Conservation (phyloP, 495 filamentous ascomycete species). For the Aspergillus coremiiformis region DNA sequence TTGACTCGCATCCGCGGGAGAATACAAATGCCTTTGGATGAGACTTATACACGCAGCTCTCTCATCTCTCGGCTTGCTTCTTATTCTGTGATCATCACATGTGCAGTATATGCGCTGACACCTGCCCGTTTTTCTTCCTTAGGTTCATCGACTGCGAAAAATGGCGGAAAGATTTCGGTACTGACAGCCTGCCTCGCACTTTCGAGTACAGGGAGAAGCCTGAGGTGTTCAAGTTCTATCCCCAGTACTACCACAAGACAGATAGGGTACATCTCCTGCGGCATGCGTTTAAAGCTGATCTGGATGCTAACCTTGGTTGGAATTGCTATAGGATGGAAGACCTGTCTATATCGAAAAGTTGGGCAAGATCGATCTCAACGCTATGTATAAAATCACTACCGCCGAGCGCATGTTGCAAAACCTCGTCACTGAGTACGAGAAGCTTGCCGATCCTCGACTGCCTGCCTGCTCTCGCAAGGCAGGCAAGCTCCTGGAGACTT, state of each 20-base stretch:
- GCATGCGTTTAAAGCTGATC: neutral
- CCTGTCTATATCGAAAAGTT: conserved; percentile 96
- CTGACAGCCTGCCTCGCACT: conserved; percentile 71
- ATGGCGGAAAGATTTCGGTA: conserved; percentile 80
- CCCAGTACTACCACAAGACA: conserved; percentile 98
- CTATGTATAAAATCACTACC: conserved; percentile 90
- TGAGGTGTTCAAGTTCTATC: conserved; percentile 85
- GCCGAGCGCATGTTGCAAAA: conserved; percentile 91
- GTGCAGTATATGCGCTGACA: conserved; percentile 2
- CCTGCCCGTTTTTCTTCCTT: neutral
- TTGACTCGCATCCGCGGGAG: neutral
- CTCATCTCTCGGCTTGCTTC: neutral
- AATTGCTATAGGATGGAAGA: conserved; percentile 69
- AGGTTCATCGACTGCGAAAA: conserved; percentile 90
- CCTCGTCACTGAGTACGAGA: conserved; percentile 95
- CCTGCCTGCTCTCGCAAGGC: conserved; percentile 93
- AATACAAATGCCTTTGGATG: neutral
- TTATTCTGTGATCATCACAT: conserved; percentile 7
- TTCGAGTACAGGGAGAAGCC: conserved; percentile 89
- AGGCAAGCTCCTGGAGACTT: conserved; percentile 86
- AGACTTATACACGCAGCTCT: neutral
- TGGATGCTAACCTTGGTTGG: conserved; percentile 8
- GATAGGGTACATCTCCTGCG: conserved; percentile 64
- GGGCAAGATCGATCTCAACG: conserved; percentile 82
- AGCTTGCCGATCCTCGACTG: conserved; percentile 81